Evolutionary conservation across 2,329 filamentous ascomycete genomes (phyloP), one percentile per base, ranked within the genome.

Genomic region (Colletotrichum sublineola): DNA sequence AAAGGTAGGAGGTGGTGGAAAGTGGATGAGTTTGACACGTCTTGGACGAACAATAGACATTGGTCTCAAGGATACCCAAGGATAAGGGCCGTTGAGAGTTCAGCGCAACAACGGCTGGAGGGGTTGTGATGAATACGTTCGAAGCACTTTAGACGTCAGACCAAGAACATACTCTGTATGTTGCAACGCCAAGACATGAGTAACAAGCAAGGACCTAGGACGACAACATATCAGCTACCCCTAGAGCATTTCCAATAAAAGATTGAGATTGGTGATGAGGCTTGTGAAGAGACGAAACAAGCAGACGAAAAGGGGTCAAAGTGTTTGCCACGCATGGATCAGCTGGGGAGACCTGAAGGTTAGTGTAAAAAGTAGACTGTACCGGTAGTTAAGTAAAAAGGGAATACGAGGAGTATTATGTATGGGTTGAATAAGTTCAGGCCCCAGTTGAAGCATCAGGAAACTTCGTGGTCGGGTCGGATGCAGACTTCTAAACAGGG

Each of bases 81-180:
- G 44, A 56, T 61, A 2, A 24, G 20, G 20, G 33, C 63, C 55
- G 24, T 63, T n/a, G 12, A 33, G 65, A 69, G n/a, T 69, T 56
- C 38, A 72, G 65, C 53, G 46, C 53, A 60, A 31, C 58, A 48
- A 40, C 52, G 46, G 20, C 46, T 63, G 36, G 66, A 14, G 38
- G 60, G 68, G 44, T 53, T n/a, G 38, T 53, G 46, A 69, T 68
- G 69, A 60, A 60, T 69, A 66, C 66, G 60, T 69, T 64, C 58
- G 69, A 60, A 58, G 60, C 65, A 69, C 33, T 40, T 52, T 33
- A 72, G 66, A 72, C 58, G 69, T 68, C 69, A 60, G 53, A 58
- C 44, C 65, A 63, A 60, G 52, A 68, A 64, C 44, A 55, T 48
- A n/a, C 20, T 24, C 3, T n/a, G 60, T 50, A 60, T 72, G 65